A percentile compares a stretch with the other conserved stretches of the same genome.
Evolutionary conservation across 2,329 filamentous ascomycete species (phyloP).

Genomic region (Botrytis tulipae): DNA sequence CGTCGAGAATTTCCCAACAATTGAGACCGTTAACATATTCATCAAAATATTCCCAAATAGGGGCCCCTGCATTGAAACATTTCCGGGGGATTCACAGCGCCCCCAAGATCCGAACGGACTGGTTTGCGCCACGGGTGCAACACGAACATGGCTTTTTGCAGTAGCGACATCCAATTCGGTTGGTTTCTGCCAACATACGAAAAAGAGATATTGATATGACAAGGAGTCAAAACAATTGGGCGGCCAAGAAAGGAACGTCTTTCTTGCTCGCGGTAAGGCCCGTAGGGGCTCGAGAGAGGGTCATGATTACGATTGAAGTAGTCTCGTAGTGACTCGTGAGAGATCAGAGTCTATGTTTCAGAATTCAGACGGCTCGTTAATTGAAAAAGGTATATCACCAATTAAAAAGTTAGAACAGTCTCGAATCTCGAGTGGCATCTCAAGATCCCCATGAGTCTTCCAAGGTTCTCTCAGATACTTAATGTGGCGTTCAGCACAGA

Average conservation of each 20-base stretch:
- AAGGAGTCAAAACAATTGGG: background rate
- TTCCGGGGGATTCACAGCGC: slow-evolving; percentile 7
- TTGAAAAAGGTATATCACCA: background rate
- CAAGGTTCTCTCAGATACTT: background rate
- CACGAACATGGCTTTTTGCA: background rate
- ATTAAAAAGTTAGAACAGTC: background rate
- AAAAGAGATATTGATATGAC: background rate
- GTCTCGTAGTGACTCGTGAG: slow-evolving; percentile 1
- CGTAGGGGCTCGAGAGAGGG: background rate
- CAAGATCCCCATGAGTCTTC: background rate
- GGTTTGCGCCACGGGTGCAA: slow-evolving; percentile 10
- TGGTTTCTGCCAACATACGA: background rate
- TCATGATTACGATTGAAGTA: background rate
- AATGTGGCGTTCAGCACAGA: slow-evolving; percentile 17
- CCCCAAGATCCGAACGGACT: slow-evolving; percentile 5
- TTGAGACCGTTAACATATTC: background rate
- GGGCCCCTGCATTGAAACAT: slow-evolving; percentile 15
- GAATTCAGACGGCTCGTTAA: background rate
- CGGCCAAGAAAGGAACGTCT: background rate
- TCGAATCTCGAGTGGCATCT: slow-evolving; percentile 1
- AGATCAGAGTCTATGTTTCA: slow-evolving; percentile 6
- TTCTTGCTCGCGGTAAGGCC: background rate
- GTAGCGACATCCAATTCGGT: slow-evolving; percentile 6
- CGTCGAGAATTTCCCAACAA: background rate
- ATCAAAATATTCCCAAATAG: background rate